A percentile compares a stretch with the other conserved stretches of the same genome.
Conservation (phyloP, 2,329 filamentous ascomycete genomes). For the Celoporthe dispersa region DNA sequence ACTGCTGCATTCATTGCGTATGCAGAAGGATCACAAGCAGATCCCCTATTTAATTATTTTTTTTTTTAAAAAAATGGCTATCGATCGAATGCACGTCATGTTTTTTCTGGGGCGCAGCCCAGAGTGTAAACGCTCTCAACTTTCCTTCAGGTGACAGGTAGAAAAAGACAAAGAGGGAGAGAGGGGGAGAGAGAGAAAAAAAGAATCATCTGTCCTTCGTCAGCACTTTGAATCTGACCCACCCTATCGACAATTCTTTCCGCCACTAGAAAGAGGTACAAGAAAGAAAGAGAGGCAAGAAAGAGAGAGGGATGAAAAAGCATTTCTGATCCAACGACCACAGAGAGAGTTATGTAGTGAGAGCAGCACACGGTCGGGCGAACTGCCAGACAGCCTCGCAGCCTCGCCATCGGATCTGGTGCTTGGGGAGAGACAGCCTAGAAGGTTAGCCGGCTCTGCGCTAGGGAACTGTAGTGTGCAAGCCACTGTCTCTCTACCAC, state of each 20-base stretch:
- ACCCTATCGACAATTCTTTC: background rate
- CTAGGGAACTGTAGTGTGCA: background rate
- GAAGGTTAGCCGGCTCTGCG: background rate
- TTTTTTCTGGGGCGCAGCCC: background rate
- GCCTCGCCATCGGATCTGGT: background rate
- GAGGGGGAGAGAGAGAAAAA: too few species aligned
- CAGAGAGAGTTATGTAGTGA: background rate
- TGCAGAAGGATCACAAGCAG: too few species aligned
- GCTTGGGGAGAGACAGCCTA: background rate
- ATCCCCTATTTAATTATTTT: background rate
- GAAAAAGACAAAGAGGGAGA: background rate
- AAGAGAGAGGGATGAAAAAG: background rate
- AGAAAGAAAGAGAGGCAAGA: background rate
- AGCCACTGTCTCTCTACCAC: too few species aligned
- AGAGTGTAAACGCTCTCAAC: background rate
- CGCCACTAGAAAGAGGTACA: background rate
- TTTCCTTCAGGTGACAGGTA: background rate
- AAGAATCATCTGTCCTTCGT: background rate
- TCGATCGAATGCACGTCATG: background rate
- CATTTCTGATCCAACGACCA: background rate
- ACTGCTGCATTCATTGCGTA: background rate
- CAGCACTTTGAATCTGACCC: background rate
- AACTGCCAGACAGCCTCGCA: background rate
- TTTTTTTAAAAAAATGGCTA: background rate
- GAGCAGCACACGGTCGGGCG: background rate